These are phyloP conservation scores for Myrica gale DNA, from an alignment of 306 rosid genomes.

Conservation along the genomic window DNA sequence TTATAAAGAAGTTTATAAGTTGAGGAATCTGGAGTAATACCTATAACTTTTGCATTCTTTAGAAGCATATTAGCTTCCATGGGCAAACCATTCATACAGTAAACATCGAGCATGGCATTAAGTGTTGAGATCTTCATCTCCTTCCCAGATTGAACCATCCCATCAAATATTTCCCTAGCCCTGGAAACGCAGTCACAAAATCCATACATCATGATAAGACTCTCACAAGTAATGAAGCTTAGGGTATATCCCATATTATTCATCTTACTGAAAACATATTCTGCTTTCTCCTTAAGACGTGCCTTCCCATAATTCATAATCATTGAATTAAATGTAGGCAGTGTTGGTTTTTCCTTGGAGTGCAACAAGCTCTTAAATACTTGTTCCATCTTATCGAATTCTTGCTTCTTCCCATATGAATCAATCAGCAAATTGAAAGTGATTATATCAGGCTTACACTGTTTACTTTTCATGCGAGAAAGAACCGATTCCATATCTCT, in stretches of 20 bases:
- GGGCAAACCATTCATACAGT: slow-evolving; percentile 83
- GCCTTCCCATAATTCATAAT: slow-evolving; percentile 93
- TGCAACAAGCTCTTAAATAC: slow-evolving; percentile 75
- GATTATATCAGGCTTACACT: slow-evolving; percentile 74
- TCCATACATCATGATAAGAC: slow-evolving; percentile 78
- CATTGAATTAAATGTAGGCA: slow-evolving; percentile 91
- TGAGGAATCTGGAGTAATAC: slow-evolving; percentile 52
- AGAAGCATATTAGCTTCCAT: slow-evolving; percentile 75
- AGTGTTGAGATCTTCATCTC: slow-evolving; percentile 69
- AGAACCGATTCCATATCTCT: slow-evolving; percentile 84
- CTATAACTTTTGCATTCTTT: slow-evolving; percentile 44
- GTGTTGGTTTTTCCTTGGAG: slow-evolving; percentile 77
- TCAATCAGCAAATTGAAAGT: slow-evolving; percentile 81
- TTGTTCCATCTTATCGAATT: slow-evolving; percentile 92
- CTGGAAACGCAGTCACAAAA: slow-evolving; percentile 68
- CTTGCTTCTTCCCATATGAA: slow-evolving; percentile 89
- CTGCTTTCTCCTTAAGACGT: slow-evolving; percentile 67
- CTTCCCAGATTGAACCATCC: slow-evolving; percentile 52
- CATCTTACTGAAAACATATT: slow-evolving; percentile 55
- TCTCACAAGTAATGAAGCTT: slow-evolving; percentile 76
- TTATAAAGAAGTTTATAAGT: slow-evolving; percentile 89
- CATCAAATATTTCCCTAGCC: slow-evolving; percentile 72
- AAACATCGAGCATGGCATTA: slow-evolving; percentile 88
- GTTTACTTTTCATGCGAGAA: slow-evolving; percentile 70
- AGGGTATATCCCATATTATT: slow-evolving; percentile 67